Evolutionary conservation across 2,329 filamentous ascomycete genomes (phyloP).

Genomic region (Ceratocystis cubensis): DNA sequence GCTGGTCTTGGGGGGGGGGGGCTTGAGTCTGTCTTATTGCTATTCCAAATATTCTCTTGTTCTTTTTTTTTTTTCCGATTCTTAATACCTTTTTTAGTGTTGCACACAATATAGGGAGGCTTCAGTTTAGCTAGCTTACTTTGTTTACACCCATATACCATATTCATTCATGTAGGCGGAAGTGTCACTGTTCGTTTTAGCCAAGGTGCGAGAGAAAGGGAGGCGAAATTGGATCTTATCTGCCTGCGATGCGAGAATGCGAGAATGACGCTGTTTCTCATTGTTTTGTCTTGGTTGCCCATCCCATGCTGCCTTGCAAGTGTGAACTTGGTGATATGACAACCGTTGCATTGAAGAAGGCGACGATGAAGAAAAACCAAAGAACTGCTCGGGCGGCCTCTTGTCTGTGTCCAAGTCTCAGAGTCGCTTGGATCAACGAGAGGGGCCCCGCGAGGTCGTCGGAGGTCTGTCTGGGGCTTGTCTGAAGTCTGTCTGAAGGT

Average conservation of each 20-base stretch:
- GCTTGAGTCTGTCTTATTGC: background rate
- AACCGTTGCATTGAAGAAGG: background rate
- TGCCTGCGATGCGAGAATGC: too few relatives aligned
- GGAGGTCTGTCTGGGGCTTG: background rate
- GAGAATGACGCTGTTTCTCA: too few relatives aligned
- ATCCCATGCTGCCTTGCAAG: too few relatives aligned
- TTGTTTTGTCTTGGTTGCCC: too few relatives aligned
- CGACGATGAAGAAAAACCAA: background rate
- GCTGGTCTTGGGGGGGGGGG: background rate
- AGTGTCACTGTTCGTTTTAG: too few relatives aligned
- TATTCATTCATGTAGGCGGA: too few relatives aligned
- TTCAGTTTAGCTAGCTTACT: too few relatives aligned
- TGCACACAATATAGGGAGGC: background rate
- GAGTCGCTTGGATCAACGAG: too few relatives aligned
- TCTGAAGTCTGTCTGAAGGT: conserved; percentile 3
- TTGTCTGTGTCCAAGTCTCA: background rate
- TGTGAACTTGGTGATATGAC: too few relatives aligned
- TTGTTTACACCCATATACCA: background rate
- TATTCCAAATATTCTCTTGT: background rate
- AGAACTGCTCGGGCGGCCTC: background rate
- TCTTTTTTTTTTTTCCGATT: background rate
- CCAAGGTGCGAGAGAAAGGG: too few relatives aligned
- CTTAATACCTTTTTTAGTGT: background rate
- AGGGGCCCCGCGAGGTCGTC: background rate
- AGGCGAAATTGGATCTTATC: too few relatives aligned